Evolutionary conservation across 768 basidiomycete species (phyloP), one percentile per base, ranked within the genome.

Genomic region (Epithele typhae): DNA sequence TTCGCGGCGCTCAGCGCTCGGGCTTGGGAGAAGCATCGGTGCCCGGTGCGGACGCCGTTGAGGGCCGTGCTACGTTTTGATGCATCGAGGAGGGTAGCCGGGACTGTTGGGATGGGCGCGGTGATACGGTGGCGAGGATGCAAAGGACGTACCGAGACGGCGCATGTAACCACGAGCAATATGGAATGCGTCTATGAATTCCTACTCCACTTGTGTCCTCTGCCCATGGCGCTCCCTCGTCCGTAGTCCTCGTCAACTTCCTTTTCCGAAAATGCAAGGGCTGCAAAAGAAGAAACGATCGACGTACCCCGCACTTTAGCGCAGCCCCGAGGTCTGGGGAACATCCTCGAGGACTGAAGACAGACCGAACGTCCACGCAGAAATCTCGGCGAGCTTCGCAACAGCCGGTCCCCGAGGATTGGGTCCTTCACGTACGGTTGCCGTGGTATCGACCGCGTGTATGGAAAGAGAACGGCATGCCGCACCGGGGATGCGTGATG

Each of bases 1-100:
- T 7, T 30, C 27, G 14, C 27, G 27, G 27, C 27, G 27, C 14
- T 10, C 22, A 9, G 10, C 30, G 24, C n/a, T 12, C 24, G 6
- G 19, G 32, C 34, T 19, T 43, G 32, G 41, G 30, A 43, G 41
- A 43, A 43, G 41, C 41, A 34, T 43, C 41, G 41, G 41, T 43
- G 41, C 18, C 32, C 41, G 41, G 41, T 34, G 41, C 41, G 41
- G 25, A 4, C 15, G 9, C 39, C 39, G 39, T 40, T 25, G 25
- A 23, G 15, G 21, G 27, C 8, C 22, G 22, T 40, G 24, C 39
- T 14, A 40, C 39, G 39, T 40, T 8, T 21, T n/a, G 10, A 23
- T 34, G 33, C 33, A 34, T 14, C 35, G 35, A n/a, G 17, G 17
- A 18, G 35, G 17, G 9, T 8, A 15, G 35, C n/a, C n/a, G n/a